Percentiles rank a stretch among this genome's conserved stretches.
Conservation (phyloP, 495 filamentous ascomycete species). For the Hypoxylon fuscum region DNA sequence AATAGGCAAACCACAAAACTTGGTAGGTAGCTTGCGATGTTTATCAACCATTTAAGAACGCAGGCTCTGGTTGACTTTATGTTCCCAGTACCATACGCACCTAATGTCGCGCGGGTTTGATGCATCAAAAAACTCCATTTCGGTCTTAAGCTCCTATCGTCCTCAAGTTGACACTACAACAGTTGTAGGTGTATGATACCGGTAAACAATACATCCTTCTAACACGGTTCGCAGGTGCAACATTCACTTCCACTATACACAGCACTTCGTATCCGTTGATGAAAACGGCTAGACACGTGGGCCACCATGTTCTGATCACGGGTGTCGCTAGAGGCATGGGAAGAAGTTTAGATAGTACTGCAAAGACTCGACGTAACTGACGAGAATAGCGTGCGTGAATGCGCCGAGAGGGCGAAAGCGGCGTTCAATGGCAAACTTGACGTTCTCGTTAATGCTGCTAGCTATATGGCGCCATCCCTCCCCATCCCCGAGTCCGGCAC, state of each 20-base stretch:
- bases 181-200: slow-evolving; percentile 8
- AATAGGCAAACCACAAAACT: too few relatives aligned
- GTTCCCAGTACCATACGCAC: too few relatives aligned
- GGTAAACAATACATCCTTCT: background rate
- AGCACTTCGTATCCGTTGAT: slow-evolving; percentile 54
- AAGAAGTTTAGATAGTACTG: too few relatives aligned
- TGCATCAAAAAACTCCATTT: background rate
- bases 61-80: too few relatives aligned
- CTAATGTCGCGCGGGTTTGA: too few relatives aligned
- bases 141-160: background rate
- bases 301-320: slow-evolving; percentile 58
- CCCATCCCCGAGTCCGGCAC: slow-evolving; percentile 38
- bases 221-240: slow-evolving; percentile 6
- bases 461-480: slow-evolving; percentile 39
- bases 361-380: slow-evolving; percentile 41
- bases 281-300: slow-evolving; percentile 27
- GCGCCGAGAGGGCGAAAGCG: slow-evolving; percentile 28
- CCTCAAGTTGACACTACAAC: slow-evolving; percentile 5
- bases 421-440: slow-evolving; percentile 41
- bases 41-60: too few relatives aligned
- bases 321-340: slow-evolving; percentile 61
- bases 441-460: slow-evolving; percentile 47
- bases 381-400: slow-evolving; percentile 28
- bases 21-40: too few relatives aligned
- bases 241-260: slow-evolving; percentile 35